These are phyloP conservation scores for Lasiosphaeria ovina DNA, from an alignment of 495 filamentous ascomycete species.

Conservation along the genomic window DNA sequence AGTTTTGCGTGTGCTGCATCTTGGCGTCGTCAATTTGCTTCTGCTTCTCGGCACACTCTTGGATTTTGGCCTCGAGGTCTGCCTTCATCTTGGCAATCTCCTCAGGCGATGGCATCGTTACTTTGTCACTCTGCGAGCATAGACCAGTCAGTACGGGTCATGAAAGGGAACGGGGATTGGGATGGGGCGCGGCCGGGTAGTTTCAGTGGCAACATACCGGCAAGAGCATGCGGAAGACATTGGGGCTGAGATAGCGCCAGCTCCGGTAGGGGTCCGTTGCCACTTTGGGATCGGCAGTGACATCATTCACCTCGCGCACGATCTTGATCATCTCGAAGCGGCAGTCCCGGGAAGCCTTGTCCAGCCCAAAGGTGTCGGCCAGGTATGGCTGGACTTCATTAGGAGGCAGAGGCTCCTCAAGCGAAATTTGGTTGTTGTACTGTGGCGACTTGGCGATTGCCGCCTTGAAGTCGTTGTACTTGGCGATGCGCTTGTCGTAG, in stretches of 20 bases:
- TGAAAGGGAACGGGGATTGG: background rate
- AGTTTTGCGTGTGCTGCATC: background rate
- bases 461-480: background rate
- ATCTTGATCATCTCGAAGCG: conserved; percentile 5
- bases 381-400: background rate
- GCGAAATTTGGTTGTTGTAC: background rate
- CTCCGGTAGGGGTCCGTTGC: background rate
- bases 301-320: conserved; percentile 2
- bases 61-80: conserved; percentile 1
- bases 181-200: background rate
- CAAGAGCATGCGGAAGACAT: background rate
- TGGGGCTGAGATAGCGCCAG: background rate
- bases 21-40: background rate
- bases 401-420: conserved; percentile 1
- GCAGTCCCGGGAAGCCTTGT: conserved; percentile 1
- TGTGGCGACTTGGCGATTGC: background rate
- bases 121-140: background rate
- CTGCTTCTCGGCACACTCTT: background rate
- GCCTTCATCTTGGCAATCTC: conserved; percentile 4
- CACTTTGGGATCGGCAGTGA: conserved; percentile 1
- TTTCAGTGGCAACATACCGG: background rate
- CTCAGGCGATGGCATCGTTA: background rate
- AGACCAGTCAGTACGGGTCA: background rate
- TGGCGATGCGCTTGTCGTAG: conserved; percentile 1
- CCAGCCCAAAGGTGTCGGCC: background rate